Percentiles rank a stretch among this genome's conserved stretches.
Conservation (phyloP, 352 stramenopile species). For the Pythium myriotylum region DNA sequence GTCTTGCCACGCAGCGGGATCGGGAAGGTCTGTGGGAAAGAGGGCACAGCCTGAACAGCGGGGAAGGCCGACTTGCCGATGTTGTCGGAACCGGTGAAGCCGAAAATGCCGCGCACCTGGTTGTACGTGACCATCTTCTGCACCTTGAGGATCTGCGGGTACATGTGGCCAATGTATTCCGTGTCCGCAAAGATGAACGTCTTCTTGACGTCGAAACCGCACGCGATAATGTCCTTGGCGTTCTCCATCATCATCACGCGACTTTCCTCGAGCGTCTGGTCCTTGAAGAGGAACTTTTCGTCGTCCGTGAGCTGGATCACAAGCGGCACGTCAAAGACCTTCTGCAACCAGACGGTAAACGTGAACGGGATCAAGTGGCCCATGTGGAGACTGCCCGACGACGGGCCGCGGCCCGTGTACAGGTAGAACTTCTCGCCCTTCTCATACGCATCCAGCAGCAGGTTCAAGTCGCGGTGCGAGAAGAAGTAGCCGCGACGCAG, state of each 20-base stretch:
- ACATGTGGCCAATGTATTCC: slow-evolving; percentile 99
- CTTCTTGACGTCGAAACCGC: slow-evolving; percentile 95
- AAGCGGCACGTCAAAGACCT: slow-evolving; percentile 98
- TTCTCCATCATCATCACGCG: slow-evolving; percentile 97
- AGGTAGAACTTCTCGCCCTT: slow-evolving; percentile 98
- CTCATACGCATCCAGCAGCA: slow-evolving; percentile 95
- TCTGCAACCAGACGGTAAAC: slow-evolving; percentile 99
- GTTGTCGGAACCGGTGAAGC: slow-evolving; percentile 97
- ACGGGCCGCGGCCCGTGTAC: slow-evolving; percentile 99
- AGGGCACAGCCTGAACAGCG: slow-evolving; percentile 97
- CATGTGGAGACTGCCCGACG: slow-evolving; percentile 97
- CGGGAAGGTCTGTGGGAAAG: slow-evolving; percentile 98
- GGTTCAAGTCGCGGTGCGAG: slow-evolving; percentile 97
- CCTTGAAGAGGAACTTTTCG: slow-evolving; percentile 99
- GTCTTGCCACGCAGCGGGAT: slow-evolving; percentile 84
- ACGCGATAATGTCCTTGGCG: slow-evolving; percentile 99
- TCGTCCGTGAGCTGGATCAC: slow-evolving; percentile 99
- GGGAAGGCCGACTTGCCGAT: slow-evolving; percentile 99
- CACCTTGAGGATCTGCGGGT: slow-evolving; percentile 99
- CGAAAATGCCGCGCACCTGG: slow-evolving; percentile 98
- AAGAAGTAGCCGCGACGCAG: slow-evolving; percentile 99
- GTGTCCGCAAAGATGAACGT: slow-evolving; percentile 99
- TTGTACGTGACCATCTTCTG: slow-evolving; percentile 99
- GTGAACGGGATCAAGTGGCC: slow-evolving; percentile 99
- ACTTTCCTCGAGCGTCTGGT: slow-evolving; percentile 89